A percentile compares a stretch with the other conserved stretches of the same genome.
Evolutionary conservation across 2,329 filamentous ascomycete genomes (phyloP).

Genomic region (Dryadomyces sulphureus): DNA sequence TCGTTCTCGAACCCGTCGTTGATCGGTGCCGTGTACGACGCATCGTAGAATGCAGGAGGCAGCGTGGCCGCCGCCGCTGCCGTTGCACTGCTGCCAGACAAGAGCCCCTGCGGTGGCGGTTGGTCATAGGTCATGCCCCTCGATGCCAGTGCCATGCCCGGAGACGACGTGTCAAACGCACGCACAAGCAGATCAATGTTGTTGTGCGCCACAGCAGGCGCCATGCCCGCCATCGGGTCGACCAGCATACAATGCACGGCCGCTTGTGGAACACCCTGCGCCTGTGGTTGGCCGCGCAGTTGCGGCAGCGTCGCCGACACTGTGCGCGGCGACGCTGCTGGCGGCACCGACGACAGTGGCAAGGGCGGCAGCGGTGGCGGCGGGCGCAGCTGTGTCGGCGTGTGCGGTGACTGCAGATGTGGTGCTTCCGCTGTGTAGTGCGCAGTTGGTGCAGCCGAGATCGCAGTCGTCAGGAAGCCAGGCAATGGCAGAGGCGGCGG

Average conservation of each 20-base stretch:
- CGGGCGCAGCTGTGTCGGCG: background rate
- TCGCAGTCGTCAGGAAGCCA: conserved; percentile 1
- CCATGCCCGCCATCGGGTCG: background rate
- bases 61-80: background rate
- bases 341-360: background rate
- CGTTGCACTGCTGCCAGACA: background rate
- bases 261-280: background rate
- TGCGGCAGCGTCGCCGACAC: background rate
- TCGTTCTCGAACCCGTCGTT: conserved; percentile 32
- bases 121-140: background rate
- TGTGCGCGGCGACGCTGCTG: background rate
- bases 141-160: background rate
- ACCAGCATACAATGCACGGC: background rate
- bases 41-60: conserved; percentile 1
- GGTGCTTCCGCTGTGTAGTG: background rate
- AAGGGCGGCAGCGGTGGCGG: background rate
- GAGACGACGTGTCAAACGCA: conserved; percentile 12
- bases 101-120: background rate
- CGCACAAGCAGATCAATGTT: conserved; percentile 24
- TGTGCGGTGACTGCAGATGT: background rate
- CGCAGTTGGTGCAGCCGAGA: background rate
- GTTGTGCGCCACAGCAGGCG: conserved; percentile 8
- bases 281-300: background rate
- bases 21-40: background rate
- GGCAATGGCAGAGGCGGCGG: conserved; percentile 7